Evolutionary conservation across 768 basidiomycete species (phyloP).

Genomic region (Serendipita indica): DNA sequence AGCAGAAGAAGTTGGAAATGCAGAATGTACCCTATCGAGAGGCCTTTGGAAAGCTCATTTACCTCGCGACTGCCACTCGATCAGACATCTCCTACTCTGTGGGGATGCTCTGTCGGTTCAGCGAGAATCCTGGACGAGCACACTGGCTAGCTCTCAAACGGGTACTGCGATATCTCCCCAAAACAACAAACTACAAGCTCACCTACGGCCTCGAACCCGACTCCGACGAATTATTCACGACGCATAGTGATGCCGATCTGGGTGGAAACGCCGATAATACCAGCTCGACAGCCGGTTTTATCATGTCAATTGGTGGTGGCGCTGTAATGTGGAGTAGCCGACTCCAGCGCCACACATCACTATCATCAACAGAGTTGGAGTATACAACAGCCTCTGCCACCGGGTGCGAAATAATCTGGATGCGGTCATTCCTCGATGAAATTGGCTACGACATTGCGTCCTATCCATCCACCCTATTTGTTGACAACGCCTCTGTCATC

Average conservation of each 20-base stretch:
- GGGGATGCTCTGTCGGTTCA: constrained; percentile 11
- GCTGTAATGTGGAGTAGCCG: constrained; percentile 17
- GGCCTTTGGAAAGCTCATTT: constrained; percentile 15
- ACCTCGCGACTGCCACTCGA: constrained; percentile 22
- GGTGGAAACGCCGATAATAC: constrained; percentile 5
- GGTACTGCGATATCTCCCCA: constrained; percentile 7
- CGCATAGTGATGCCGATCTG: constrained; percentile 3
- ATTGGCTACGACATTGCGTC: constrained; percentile 4
- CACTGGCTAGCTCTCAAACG: constrained; percentile 9
- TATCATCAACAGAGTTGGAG: constrained; percentile 22
- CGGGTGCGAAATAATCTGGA: constrained; percentile 17
- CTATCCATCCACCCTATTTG: constrained; percentile 18
- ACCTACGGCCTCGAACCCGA: neutral
- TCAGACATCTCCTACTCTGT: constrained; percentile 30
- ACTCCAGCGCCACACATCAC: constrained; percentile 26
- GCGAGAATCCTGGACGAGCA: neutral
- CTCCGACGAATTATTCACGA: neutral
- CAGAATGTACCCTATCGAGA: constrained; percentile 20
- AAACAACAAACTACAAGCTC: neutral
- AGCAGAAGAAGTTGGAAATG: constrained; percentile 11
- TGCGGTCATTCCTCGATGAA: constrained; percentile 15
- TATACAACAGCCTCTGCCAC: constrained; percentile 16
- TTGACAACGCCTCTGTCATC: constrained; percentile 26
- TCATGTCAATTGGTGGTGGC: constrained; percentile 8
- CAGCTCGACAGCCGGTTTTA: constrained; percentile 9